phyloP scores from a whole-genome alignment of 192 early-diverging fungal genomes.

The Mortierella antarctica region DNA sequence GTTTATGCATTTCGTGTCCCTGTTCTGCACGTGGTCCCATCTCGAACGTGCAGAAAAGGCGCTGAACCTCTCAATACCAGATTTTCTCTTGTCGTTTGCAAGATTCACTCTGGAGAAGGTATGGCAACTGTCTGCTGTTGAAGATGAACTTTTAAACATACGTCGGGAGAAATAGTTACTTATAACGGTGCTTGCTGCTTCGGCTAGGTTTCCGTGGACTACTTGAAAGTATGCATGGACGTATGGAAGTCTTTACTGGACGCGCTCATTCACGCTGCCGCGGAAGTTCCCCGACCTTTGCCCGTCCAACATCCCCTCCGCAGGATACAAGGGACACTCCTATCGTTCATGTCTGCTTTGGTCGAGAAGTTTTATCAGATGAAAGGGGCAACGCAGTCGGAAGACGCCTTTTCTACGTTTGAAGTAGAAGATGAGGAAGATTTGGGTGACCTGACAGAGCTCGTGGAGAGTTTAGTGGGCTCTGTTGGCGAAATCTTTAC shows the following conservation, averaged over 20 bases:
- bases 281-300: slow-evolving; percentile 34
- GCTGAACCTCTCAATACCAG: slow-evolving; percentile 32
- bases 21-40: slow-evolving; percentile 43
- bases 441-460: slow-evolving; percentile 35
- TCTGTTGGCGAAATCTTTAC: slow-evolving; percentile 41
- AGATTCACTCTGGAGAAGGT: slow-evolving; percentile 51
- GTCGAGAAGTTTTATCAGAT: slow-evolving; percentile 51
- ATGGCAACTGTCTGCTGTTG: not conserved
- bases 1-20: slow-evolving; percentile 52
- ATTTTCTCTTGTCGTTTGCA: slow-evolving; percentile 44
- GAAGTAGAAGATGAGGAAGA: slow-evolving; percentile 51
- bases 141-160: no score
- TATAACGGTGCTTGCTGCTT: not conserved
- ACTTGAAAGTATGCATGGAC: slow-evolving; percentile 45
- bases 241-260: slow-evolving; percentile 44
- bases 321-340: slow-evolving; percentile 28
- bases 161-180: no score
- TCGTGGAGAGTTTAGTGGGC: slow-evolving; percentile 48
- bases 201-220: slow-evolving; percentile 40
- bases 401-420: slow-evolving; percentile 48
- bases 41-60: slow-evolving; percentile 44
- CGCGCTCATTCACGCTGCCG: slow-evolving; percentile 16
- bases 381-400: slow-evolving; percentile 44
- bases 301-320: slow-evolving; percentile 27
- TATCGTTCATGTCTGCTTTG: slow-evolving; percentile 44